Evolutionary conservation across 75 land plant genomes (phyloP), one percentile per base, ranked within the genome.

Genomic region (Larix kaempferi): DNA sequence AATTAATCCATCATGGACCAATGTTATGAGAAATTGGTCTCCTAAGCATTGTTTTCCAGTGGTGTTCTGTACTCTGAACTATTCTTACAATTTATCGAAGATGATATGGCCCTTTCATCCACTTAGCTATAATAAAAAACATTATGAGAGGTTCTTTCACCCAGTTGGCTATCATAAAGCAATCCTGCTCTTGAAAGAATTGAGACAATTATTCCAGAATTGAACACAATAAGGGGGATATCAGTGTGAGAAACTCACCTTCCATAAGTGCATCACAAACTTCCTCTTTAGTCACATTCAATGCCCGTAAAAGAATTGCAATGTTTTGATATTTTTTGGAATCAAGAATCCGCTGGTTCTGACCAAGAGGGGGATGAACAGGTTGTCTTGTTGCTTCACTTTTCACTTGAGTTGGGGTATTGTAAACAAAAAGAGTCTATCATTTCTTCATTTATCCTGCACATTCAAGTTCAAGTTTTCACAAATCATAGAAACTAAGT

Each of bases 251-350:
- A 49, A 49, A 49, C 54, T 49, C 54, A 49, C 89, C 88, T 61
- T 87, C 88, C 26, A 85, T 52, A 19, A 87, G 64, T 41, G 89
- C 87, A 41, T 81, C 88, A 54, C 84, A 76, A 59, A 87, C 79
- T 86, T 85, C 89, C 55, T 74, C 77, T 44, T 75, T 85, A n/a
- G 87, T 58, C 21, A 85, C 58, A 63, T 76, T 82, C 13, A 81
- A 71, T 2, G 89, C 89, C 59, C 89, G 87, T 13, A 87, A 59
- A 57, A 85, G 88, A 58, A 87, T 87, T 19, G 89, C 79, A 35
- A 87, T 81, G 27, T 85, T 87, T 35, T 87, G 89, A 41, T 84
- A 87, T 52, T 85, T 87, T 73, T 82, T 87, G 26, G 88, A 56
- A 78, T 87, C 89, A 26, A 87, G 73, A 71, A 87, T 78, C 14